phyloP scores from a whole-genome alignment of 331 rosid species.

The Spiraea crenata region DNA sequence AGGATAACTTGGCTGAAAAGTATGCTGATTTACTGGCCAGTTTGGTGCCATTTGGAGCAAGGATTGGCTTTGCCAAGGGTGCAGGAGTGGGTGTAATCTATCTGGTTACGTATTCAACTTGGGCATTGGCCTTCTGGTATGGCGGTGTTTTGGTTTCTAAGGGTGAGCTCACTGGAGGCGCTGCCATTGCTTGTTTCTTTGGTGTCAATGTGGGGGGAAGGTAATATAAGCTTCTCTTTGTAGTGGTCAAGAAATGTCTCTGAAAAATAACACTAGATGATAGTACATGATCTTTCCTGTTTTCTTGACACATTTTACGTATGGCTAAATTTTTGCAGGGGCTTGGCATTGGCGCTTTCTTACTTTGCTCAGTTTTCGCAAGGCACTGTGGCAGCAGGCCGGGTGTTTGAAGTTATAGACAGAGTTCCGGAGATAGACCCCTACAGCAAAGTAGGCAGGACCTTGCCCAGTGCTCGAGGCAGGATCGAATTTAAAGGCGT shows the following conservation, averaged over 20 bases:
- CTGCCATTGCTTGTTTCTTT: slow-evolving; percentile 88
- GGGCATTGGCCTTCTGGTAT: slow-evolving; percentile 97
- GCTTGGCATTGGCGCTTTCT: slow-evolving; percentile 81
- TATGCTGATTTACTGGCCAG: slow-evolving; percentile 48
- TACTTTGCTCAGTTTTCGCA: slow-evolving; percentile 85
- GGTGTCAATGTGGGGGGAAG: slow-evolving; percentile 91
- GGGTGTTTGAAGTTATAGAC: slow-evolving; percentile 70
- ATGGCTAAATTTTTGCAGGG: slow-evolving; percentile 39
- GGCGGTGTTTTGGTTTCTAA: slow-evolving; percentile 56
- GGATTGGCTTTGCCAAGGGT: slow-evolving; percentile 82
- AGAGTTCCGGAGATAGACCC: slow-evolving; percentile 85
- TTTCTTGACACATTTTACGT: not conserved
- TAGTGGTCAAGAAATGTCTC: not conserved
- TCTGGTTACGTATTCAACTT: slow-evolving; percentile 75
- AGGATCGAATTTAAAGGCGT: slow-evolving; percentile 70
- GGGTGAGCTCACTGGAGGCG: slow-evolving; percentile 66
- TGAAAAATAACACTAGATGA: not conserved
- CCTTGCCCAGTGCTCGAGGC: slow-evolving; percentile 50
- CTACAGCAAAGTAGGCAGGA: slow-evolving; percentile 59
- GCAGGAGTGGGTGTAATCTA: slow-evolving; percentile 82
- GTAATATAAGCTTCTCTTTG: slow-evolving; percentile 30
- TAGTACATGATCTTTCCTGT: not conserved
- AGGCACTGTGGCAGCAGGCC: slow-evolving; percentile 86
- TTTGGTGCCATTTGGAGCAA: slow-evolving; percentile 66
- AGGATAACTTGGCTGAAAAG: slow-evolving; percentile 53